These are phyloP conservation scores for Polygonum maritimum DNA, from an alignment of 148 eudicot species.

Conservation along the genomic window DNA sequence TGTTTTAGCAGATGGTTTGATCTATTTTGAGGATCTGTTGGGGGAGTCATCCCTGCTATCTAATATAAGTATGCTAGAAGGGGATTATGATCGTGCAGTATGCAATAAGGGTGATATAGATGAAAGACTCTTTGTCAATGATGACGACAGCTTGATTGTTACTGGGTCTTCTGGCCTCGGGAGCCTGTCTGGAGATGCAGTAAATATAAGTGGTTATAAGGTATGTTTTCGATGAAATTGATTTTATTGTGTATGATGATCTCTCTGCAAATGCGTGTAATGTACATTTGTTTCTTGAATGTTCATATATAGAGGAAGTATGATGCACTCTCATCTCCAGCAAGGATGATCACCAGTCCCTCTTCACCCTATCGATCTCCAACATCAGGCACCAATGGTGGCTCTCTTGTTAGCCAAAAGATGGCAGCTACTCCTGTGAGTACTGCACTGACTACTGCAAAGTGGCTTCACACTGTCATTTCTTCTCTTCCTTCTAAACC, in stretches of 20 bases:
- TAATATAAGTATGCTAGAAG: constrained; percentile 50
- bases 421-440: constrained; percentile 77
- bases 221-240: constrained; percentile 22
- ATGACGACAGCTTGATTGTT: constrained; percentile 76
- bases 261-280: background rate
- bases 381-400: constrained; percentile 27
- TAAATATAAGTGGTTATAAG: constrained; percentile 57
- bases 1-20: constrained; percentile 50
- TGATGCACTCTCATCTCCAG: constrained; percentile 66
- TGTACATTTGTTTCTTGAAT: background rate
- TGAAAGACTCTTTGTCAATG: constrained; percentile 76
- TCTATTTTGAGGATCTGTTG: constrained; percentile 63
- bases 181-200: constrained; percentile 80
- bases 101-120: constrained; percentile 66
- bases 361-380: constrained; percentile 77
- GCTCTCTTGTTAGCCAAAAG: constrained; percentile 26
- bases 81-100: constrained; percentile 68
- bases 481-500: constrained; percentile 83
- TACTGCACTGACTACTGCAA: constrained; percentile 98
- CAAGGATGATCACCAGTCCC: constrained; percentile 66
- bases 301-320: constrained; percentile 42
- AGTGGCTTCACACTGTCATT: constrained; percentile 79
- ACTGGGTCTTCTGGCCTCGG: constrained; percentile 26
- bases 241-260: constrained; percentile 1
- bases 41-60: constrained; percentile 54